Evolutionary conservation across 805 yeast species (phyloP).

Genomic region (Starmerella vaccinii): DNA sequence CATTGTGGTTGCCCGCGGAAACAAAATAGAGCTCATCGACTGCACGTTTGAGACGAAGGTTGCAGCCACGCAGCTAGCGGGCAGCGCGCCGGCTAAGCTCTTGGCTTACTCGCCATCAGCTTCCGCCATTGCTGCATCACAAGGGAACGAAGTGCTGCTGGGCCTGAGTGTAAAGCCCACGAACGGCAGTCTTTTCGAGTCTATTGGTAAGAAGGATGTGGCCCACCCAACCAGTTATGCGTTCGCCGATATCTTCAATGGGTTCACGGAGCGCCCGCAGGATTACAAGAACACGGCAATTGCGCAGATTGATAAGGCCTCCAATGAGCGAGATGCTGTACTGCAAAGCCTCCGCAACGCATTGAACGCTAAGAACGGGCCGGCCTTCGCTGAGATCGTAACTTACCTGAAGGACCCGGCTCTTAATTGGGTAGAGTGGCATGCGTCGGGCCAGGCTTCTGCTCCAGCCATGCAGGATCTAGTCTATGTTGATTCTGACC

Average conservation of each 20-base stretch:
- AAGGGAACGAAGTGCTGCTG: conserved; percentile 10
- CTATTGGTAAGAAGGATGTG: conserved; percentile 22
- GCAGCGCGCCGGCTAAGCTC: background rate
- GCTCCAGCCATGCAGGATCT: conserved; percentile 31
- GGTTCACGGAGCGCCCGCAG: conserved; percentile 24
- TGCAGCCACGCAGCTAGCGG: conserved; percentile 7
- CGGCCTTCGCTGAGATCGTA: conserved; percentile 17
- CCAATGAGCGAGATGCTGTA: conserved; percentile 31
- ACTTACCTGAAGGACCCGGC: conserved; percentile 18
- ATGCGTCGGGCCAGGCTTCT: conserved; percentile 15
- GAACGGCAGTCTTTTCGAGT: conserved; percentile 22
- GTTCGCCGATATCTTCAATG: conserved; percentile 32
- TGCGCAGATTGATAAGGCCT: conserved; percentile 36
- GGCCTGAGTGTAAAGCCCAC: conserved; percentile 25
- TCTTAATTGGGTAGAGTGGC: conserved; percentile 17
- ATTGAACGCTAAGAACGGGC: conserved; percentile 30
- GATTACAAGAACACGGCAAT: conserved; percentile 9
- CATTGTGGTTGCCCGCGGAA: conserved; percentile 10
- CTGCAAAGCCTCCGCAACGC: conserved; percentile 38
- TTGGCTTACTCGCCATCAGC: conserved; percentile 17
- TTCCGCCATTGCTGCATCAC: conserved; percentile 12
- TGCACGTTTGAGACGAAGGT: conserved; percentile 19
- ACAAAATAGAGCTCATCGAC: conserved; percentile 17
- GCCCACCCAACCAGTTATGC: conserved; percentile 14
- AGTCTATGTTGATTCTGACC: conserved; percentile 56